These are phyloP conservation scores for Ogataea philodendri DNA, from an alignment of 805 yeast genomes.

Conservation along the genomic window DNA sequence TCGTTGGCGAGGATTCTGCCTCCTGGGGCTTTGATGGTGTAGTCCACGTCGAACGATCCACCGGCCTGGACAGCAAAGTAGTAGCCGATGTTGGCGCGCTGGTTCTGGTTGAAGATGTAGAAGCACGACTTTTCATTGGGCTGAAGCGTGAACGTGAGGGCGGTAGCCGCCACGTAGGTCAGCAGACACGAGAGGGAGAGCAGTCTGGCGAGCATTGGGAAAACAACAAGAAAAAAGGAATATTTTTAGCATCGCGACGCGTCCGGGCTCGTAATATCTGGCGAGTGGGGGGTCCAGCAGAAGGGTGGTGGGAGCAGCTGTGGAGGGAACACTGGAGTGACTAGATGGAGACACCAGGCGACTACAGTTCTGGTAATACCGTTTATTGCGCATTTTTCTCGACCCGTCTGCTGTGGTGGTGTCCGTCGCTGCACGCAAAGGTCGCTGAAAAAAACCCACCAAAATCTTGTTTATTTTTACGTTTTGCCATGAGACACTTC, in stretches of 20 bases:
- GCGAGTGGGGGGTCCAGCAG: too few species aligned
- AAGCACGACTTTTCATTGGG: conserved; percentile 74
- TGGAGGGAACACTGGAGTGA: too few species aligned
- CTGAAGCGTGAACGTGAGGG: conserved; percentile 71
- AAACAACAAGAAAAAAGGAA: conserved; percentile 6
- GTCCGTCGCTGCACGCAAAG: too few species aligned
- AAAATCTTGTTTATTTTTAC: conserved; percentile 12
- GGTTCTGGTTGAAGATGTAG: conserved; percentile 63
- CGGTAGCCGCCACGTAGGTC: conserved; percentile 40
- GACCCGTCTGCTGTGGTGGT: too few species aligned
- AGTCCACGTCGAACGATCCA: conserved; percentile 78
- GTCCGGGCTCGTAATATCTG: conserved; percentile 8
- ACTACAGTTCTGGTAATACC: too few species aligned
- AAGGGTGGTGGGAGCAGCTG: too few species aligned
- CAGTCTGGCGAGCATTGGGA: conserved; percentile 7
- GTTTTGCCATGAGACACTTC: conserved; percentile 13
- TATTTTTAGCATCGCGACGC: conserved; percentile 13
- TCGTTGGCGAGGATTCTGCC: conserved; percentile 53
- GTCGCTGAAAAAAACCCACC: too few species aligned
- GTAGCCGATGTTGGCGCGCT: conserved; percentile 61
- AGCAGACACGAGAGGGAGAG: conserved; percentile 2
- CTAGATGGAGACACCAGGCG: too few species aligned
- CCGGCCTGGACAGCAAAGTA: conserved; percentile 84
- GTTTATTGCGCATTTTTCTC: too few species aligned
- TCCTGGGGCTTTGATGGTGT: conserved; percentile 57